Evolutionary conservation across 768 basidiomycete species (phyloP), one percentile per base, ranked within the genome.

Genomic region (Tylopilus rubrobrunneus): DNA sequence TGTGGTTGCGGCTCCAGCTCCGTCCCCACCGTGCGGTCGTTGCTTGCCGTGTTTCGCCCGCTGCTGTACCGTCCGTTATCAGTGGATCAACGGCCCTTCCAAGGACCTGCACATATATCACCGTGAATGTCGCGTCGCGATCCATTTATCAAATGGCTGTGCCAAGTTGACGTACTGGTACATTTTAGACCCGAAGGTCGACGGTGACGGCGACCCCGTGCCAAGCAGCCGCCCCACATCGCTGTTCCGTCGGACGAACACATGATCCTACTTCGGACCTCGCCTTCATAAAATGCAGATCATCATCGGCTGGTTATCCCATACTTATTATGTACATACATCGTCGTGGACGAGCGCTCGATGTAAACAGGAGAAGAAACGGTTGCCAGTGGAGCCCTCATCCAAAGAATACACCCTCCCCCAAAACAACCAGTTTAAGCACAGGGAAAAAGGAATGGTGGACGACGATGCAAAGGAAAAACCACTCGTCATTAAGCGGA

Each of bases 401-500:
- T 23, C 43, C 23, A 29, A 45, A 37, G 29, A 56, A 28, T 21
- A 51, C 39, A 59, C 54, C 45, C 31, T 47, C 48, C n/a, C 39
- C n/a, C 9, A 19, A 39, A 10, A 39, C n/a, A 39, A n/a, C 39
- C 17, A 19, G n/a, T 1, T 17, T 2, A 34, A 12, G 14, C 34
- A 49, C 15, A 45, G 19, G 51, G 28, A 34, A 33, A 43, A 27
- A 49, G 46, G 41, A 46, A 55, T 41, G 25, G 52, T 47, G 8
- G 48, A 41, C 40, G 29, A 53, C 43, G 47, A 34, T 21, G 48
- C 31, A 34, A 15, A 53, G n/a, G 31, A 27, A 42, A 45, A 50
- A 25, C 55, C 14, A 52, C 51, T 45, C 53, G 55, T 52, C 53
- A 58, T 56, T 68, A 62, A 56, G 49, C 48, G 53, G 51, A 59